These are phyloP conservation scores for Globisporangium okanoganense DNA, from an alignment of 352 stramenopile species.

Conservation along the genomic window DNA sequence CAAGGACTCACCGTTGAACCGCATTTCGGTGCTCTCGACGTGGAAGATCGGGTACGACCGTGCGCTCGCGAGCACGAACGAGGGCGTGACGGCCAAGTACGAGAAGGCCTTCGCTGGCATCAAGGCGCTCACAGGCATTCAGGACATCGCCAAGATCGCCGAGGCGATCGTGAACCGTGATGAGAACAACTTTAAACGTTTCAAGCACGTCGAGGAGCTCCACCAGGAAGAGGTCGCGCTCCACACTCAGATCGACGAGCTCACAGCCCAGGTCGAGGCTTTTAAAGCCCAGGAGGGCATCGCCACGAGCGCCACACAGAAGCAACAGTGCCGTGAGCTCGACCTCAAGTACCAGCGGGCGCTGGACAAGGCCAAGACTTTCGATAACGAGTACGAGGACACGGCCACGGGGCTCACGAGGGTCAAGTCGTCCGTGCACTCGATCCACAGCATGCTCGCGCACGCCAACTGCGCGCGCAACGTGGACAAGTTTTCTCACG, in stretches of 20 bases:
- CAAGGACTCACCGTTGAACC: slow-evolving; percentile 27
- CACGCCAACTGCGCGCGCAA: slow-evolving; percentile 48
- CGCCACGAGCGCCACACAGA: slow-evolving; percentile 50
- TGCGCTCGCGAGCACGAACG: slow-evolving; percentile 40
- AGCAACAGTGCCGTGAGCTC: slow-evolving; percentile 43
- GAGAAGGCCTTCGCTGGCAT: slow-evolving; percentile 62
- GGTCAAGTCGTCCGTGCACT: slow-evolving; percentile 71
- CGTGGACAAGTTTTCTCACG: slow-evolving; percentile 27
- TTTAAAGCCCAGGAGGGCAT: slow-evolving; percentile 69
- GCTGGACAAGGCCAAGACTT: slow-evolving; percentile 34
- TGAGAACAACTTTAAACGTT: slow-evolving; percentile 78
- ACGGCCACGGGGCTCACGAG: slow-evolving; percentile 43
- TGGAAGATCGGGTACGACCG: slow-evolving; percentile 78
- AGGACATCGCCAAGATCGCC: slow-evolving; percentile 46
- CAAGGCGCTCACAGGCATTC: slow-evolving; percentile 44
- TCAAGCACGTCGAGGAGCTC: slow-evolving; percentile 69
- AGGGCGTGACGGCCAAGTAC: slow-evolving; percentile 52
- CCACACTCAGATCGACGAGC: slow-evolving; percentile 42
- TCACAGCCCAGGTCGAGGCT: slow-evolving; percentile 46
- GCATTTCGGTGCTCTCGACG: slow-evolving; percentile 49
- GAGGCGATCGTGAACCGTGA: slow-evolving; percentile 53
- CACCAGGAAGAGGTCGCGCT: slow-evolving; percentile 53
- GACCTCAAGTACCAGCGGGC: slow-evolving; percentile 34
- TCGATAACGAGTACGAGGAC: slow-evolving; percentile 59
- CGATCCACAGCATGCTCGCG: slow-evolving; percentile 61